phyloP scores from a whole-genome alignment of 73 alveolate genomes.

The Tetrahymena elliotti region DNA sequence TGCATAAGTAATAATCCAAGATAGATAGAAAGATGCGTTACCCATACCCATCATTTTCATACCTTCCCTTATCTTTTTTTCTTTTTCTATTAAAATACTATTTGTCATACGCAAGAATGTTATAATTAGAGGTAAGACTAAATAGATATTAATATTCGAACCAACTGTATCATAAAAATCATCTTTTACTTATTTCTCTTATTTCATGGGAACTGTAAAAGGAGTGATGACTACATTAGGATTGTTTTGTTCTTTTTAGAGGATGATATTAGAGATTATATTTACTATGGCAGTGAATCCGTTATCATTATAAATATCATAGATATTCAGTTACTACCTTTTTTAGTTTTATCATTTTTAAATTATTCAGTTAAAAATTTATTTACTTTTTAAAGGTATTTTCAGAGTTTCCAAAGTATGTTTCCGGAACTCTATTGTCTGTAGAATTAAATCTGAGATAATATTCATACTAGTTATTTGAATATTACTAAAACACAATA shows the following conservation, averaged over 20 bases:
- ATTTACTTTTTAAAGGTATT: background rate
- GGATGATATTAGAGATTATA: background rate
- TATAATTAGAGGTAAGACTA: slow-evolving; percentile 48
- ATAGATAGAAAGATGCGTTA: slow-evolving; percentile 66
- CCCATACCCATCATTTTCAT: slow-evolving; percentile 97
- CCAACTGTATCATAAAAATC: background rate
- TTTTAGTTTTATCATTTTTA: background rate
- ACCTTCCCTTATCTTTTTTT: slow-evolving; percentile 86
- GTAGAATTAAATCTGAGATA: background rate
- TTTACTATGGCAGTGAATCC: background rate
- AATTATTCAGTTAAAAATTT: background rate
- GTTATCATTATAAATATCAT: background rate
- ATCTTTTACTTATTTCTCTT: background rate
- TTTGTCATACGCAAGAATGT: slow-evolving; percentile 67
- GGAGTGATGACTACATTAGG: background rate
- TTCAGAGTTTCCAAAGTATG: background rate
- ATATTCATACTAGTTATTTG: background rate
- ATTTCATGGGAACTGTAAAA: background rate
- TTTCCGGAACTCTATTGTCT: background rate
- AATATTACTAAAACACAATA: background rate
- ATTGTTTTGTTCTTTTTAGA: background rate
- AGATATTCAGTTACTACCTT: background rate
- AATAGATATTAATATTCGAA: background rate
- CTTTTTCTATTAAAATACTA: slow-evolving; percentile 79
- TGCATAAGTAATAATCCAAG: slow-evolving; percentile 71